These are phyloP conservation scores for Batkoa obscura DNA, from an alignment of 371 early-diverging fungal genomes.

Conservation along the genomic window DNA sequence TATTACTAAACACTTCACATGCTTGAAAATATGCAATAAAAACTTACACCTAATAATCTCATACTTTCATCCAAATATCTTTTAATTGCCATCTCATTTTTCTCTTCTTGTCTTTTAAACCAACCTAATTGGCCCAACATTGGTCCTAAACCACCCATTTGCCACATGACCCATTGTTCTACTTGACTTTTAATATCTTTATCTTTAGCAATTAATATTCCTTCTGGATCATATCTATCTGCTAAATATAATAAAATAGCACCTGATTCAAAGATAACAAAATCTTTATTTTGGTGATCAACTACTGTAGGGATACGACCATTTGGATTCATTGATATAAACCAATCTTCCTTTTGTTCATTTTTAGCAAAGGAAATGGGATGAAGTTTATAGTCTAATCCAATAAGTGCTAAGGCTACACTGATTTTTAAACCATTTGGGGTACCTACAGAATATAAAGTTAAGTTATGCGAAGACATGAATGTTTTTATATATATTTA, in stretches of 20 bases:
- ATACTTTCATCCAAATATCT: conserved; percentile 21
- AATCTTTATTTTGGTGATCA: conserved; percentile 18
- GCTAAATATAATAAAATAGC: conserved; percentile 30
- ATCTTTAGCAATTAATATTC: conserved; percentile 18
- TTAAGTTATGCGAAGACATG: too few relatives aligned
- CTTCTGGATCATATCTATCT: conserved; percentile 24
- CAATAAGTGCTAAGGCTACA: conserved; percentile 21
- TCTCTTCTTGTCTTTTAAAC: conserved; percentile 21
- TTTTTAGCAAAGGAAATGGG: conserved; percentile 13
- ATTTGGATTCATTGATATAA: conserved; percentile 29
- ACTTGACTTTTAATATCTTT: conserved; percentile 16
- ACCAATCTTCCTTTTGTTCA: conserved; percentile 28
- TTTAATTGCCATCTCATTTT: conserved; percentile 22
- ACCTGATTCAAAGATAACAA: conserved; percentile 25
- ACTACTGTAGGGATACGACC: conserved; percentile 22
- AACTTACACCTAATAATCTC: conserved; percentile 16
- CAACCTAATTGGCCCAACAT: conserved; percentile 18
- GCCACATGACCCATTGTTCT: conserved; percentile 19
- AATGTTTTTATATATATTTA: too few relatives aligned
- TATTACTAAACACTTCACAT: not conserved
- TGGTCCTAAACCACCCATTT: conserved; percentile 20
- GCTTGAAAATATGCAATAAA: too few relatives aligned
- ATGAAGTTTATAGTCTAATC: conserved; percentile 14
- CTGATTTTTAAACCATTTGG: conserved; percentile 14
- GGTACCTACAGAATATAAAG: not conserved